A percentile compares a stretch with the other conserved stretches of the same genome.
Conservation (phyloP, 306 rosid species). For the Dryas drummondii region DNA sequence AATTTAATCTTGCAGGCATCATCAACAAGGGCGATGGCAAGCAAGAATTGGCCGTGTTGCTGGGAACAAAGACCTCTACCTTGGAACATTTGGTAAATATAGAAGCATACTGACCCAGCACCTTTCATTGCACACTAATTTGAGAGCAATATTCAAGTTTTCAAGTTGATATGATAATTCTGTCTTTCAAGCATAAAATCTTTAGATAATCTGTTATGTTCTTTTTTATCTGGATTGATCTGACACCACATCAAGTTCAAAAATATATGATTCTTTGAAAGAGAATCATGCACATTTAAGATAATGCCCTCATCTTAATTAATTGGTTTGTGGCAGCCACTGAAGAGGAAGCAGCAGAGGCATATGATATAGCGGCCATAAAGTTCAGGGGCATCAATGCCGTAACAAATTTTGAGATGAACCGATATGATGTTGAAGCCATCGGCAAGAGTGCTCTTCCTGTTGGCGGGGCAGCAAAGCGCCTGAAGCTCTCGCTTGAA, state of each 20-base stretch:
- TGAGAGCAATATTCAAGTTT: not conserved
- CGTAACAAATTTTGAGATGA: slow-evolving; percentile 94
- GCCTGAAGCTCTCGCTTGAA: slow-evolving; percentile 74
- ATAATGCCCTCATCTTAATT: not conserved
- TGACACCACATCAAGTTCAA: not conserved
- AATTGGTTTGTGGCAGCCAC: slow-evolving; percentile 55
- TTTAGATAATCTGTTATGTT: not conserved
- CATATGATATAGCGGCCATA: slow-evolving; percentile 92
- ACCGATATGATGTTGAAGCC: slow-evolving; percentile 82
- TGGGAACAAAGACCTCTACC: slow-evolving; percentile 90
- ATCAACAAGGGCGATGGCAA: slow-evolving; percentile 99
- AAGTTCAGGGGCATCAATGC: slow-evolving; percentile 94
- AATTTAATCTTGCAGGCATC: slow-evolving; percentile 60
- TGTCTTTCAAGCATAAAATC: not conserved
- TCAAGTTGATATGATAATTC: not conserved
- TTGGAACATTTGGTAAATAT: slow-evolving; percentile 82
- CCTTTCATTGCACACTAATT: not conserved
- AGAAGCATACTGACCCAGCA: not conserved
- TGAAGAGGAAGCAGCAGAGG: slow-evolving; percentile 97
- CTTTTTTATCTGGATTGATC: not conserved
- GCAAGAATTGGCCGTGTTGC: slow-evolving; percentile 99
- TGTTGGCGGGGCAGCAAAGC: slow-evolving; percentile 87
- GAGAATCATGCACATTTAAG: not conserved
- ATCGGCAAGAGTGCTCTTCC: slow-evolving; percentile 79
- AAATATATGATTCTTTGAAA: not conserved